Evolutionary conservation across 2,329 filamentous ascomycete genomes (phyloP), one percentile per base, ranked within the genome.

Genomic region (Alternaria gansuensis): DNA sequence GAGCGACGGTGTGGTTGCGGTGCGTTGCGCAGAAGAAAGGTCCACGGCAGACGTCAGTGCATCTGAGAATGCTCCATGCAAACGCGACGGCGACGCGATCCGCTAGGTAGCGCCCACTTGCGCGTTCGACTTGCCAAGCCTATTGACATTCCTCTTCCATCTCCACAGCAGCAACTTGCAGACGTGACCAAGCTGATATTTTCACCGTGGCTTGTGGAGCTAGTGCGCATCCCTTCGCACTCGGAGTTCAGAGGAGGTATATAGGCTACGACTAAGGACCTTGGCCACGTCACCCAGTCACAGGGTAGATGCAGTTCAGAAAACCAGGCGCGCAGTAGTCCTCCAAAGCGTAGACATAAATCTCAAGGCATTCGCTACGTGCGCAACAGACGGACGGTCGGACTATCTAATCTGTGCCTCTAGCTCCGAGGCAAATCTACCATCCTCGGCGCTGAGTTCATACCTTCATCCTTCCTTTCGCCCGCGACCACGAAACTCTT

Each of bases 401-500:
- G 31, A 33, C 31, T 14, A 33, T 33, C 31, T 26, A 9, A 33
- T 31, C n/a, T 21, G 14, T 26, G 17, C 11, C 13, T 37, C 24
- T 40, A 40, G 4, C 23, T 24, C 33, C 14, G 23, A 23, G 50
- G 43, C 44, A 54, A 5, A 50, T 59, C 24, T 10, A 48, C 40
- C n/a, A 56, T 43, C 17, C 50, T 34, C 13, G 13, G 21, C 26
- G 31, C 43, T 41, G 54, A 33, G 14, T 21, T 48, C 24, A 40
- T 46, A 7, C 64, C 68, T 50, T 72, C 72, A 8, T 50, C 62
- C 51, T 72, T 70, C 29, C 75, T 54, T 64, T 72, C 69, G 1
- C 65, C 65, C 29, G 65, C 67, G 4, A 72, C 72, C 50, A 73
- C 63, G 41, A 74, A 77, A 33, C 64, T 71, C 67, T 74, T 74